phyloP scores from a whole-genome alignment of 2,329 filamentous ascomycete species.

The Talaromyces sp. region DNA sequence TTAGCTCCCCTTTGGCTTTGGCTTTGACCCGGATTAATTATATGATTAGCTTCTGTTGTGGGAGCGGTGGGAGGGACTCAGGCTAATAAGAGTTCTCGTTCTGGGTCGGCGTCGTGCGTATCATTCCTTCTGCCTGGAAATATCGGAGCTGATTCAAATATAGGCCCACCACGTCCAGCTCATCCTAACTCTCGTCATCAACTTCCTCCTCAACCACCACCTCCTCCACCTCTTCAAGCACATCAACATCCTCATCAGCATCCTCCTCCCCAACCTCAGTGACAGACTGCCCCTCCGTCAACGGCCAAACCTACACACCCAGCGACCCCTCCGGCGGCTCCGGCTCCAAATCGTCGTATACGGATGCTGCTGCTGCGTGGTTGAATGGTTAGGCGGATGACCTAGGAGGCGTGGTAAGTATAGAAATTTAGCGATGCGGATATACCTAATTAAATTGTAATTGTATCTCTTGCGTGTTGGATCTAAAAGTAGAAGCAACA shows the following conservation, averaged over 20 bases:
- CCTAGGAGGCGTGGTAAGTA: background rate
- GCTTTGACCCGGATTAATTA: background rate
- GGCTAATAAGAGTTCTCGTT: background rate
- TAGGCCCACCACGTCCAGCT: background rate
- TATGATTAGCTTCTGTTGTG: background rate
- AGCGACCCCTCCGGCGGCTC: background rate
- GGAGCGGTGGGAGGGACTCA: background rate
- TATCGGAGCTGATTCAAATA: background rate
- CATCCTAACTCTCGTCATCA: background rate
- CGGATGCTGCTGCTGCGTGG: background rate
- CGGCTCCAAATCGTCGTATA: no score
- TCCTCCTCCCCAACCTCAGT: background rate
- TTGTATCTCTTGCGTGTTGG: background rate
- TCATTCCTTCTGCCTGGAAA: background rate
- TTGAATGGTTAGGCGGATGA: background rate
- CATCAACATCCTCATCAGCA: background rate
- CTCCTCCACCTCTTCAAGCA: background rate
- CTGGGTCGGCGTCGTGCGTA: background rate
- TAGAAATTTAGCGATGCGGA: background rate
- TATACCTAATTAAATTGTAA: background rate
- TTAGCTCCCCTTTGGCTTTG: background rate
- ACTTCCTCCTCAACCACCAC: background rate
- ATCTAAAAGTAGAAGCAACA: background rate
- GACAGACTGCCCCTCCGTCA: background rate
- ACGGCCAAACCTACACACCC: background rate